Percentiles rank a stretch among this genome's conserved stretches.
Conservation (phyloP, 768 basidiomycete genomes). For the Xerocomellus dryophilus region DNA sequence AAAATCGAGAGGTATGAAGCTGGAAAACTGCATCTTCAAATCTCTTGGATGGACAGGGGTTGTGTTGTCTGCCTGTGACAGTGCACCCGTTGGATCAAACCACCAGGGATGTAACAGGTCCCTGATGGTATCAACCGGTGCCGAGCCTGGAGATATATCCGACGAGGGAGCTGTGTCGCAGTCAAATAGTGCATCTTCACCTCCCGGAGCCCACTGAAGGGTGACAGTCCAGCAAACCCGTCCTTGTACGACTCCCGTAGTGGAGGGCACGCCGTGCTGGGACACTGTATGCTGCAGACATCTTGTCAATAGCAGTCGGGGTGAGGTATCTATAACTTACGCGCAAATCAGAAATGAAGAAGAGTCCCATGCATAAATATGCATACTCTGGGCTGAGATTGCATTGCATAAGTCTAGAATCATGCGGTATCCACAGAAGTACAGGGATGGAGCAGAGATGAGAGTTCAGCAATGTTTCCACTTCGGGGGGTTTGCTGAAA, state of each 20-base stretch:
- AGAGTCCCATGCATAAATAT: conserved; percentile 47
- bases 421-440: conserved; percentile 38
- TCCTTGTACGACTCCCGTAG: conserved; percentile 21
- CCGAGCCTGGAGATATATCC: not conserved
- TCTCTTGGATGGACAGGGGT: conserved; percentile 24
- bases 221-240: conserved; percentile 44
- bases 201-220: conserved; percentile 50
- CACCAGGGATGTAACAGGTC: conserved; percentile 22
- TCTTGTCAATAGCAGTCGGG: not conserved
- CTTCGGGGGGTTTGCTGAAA: conserved; percentile 39
- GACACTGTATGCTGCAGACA: conserved; percentile 16
- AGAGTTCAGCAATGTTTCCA: conserved; percentile 41
- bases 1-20: conserved; percentile 31
- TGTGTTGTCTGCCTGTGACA: not conserved
- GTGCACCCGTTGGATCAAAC: conserved; percentile 14
- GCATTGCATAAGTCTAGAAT: conserved; percentile 26
- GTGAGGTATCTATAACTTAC: conserved; percentile 25
- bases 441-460: conserved; percentile 39
- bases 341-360: conserved; percentile 39
- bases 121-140: not conserved
- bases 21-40: conserved; percentile 25
- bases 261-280: not conserved
- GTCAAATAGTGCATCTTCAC: conserved; percentile 39
- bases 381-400: conserved; percentile 37
- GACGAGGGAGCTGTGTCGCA: not conserved